Percentiles rank a stretch among this genome's conserved stretches.
These are phyloP conservation scores for Casuarina cunninghamiana DNA, from an alignment of 306 rosid species.

Conservation along the genomic window DNA sequence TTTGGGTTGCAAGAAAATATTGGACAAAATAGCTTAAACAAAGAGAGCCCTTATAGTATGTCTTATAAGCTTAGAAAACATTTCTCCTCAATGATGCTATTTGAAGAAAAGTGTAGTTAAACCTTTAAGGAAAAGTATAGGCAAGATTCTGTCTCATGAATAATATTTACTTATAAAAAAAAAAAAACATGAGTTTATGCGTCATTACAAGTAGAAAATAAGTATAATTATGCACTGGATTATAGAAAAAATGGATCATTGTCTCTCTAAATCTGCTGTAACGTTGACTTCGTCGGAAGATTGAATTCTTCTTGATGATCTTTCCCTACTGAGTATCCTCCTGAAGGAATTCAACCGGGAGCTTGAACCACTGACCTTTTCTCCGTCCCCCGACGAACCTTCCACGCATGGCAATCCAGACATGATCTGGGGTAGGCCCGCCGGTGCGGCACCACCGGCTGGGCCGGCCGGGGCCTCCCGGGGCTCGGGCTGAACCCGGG, in stretches of 20 bases:
- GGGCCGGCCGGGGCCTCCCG: slow-evolving; percentile 45
- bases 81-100: too few relatives aligned
- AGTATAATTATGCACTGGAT: too few relatives aligned
- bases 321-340: slow-evolving; percentile 55
- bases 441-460: background rate
- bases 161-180: background rate
- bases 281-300: slow-evolving; percentile 25
- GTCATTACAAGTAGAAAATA: too few relatives aligned
- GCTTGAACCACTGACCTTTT: slow-evolving; percentile 20
- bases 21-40: too few relatives aligned
- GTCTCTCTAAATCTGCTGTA: slow-evolving; percentile 57
- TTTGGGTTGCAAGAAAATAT: too few relatives aligned
- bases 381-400: background rate
- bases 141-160: too few relatives aligned
- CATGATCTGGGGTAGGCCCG: slow-evolving; percentile 18
- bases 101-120: too few relatives aligned
- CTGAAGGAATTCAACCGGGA: slow-evolving; percentile 55
- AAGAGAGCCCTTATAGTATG: too few relatives aligned
- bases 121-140: too few relatives aligned
- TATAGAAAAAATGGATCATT: slow-evolving; percentile 12
- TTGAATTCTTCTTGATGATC: slow-evolving; percentile 44
- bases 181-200: background rate
- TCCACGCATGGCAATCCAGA: slow-evolving; percentile 23
- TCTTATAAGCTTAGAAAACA: too few relatives aligned
- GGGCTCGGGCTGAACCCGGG: slow-evolving; percentile 29